Evolutionary conservation across 768 basidiomycete genomes (phyloP).

Genomic region (Lentinula raphanica): DNA sequence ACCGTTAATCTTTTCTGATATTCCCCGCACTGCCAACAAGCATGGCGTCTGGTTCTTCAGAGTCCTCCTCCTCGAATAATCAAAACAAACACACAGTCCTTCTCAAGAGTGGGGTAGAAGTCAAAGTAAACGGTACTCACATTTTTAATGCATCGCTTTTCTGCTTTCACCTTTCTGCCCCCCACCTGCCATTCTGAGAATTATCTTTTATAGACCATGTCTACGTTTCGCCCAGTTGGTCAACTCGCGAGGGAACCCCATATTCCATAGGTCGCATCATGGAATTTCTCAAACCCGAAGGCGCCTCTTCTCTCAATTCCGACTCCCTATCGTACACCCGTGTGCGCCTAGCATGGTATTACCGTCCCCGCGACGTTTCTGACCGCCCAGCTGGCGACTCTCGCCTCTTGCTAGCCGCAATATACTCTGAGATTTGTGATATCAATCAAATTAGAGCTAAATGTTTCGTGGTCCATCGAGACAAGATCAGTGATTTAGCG

Average conservation of each 20-base stretch:
- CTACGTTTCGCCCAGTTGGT: constrained; percentile 93
- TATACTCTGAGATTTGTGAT: constrained; percentile 95
- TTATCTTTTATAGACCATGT: constrained; percentile 74
- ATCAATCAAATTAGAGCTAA: constrained; percentile 87
- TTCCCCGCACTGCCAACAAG: not conserved
- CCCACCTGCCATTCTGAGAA: not conserved
- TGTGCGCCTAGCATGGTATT: constrained; percentile 93
- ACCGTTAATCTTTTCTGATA: not conserved
- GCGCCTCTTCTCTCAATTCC: constrained; percentile 54
- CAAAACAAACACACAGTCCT: constrained; percentile 31
- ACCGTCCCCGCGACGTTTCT: constrained; percentile 93
- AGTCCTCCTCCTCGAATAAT: not conserved
- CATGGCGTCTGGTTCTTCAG: not conserved
- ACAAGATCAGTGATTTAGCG: constrained; percentile 89
- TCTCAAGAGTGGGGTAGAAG: constrained; percentile 79
- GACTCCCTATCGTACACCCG: constrained; percentile 70
- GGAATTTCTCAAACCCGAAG: constrained; percentile 86
- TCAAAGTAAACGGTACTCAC: constrained; percentile 79
- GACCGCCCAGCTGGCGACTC: constrained; percentile 88
- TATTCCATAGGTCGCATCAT: constrained; percentile 96
- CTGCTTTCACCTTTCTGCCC: constrained; percentile 11
- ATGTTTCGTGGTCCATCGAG: constrained; percentile 92
- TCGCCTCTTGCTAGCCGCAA: constrained; percentile 88
- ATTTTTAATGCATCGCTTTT: constrained; percentile 23
- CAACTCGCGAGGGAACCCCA: constrained; percentile 87